Evolutionary conservation across 352 stramenopile species (phyloP), one percentile per base, ranked within the genome.

Genomic region (Globisporangium ultimum): DNA sequence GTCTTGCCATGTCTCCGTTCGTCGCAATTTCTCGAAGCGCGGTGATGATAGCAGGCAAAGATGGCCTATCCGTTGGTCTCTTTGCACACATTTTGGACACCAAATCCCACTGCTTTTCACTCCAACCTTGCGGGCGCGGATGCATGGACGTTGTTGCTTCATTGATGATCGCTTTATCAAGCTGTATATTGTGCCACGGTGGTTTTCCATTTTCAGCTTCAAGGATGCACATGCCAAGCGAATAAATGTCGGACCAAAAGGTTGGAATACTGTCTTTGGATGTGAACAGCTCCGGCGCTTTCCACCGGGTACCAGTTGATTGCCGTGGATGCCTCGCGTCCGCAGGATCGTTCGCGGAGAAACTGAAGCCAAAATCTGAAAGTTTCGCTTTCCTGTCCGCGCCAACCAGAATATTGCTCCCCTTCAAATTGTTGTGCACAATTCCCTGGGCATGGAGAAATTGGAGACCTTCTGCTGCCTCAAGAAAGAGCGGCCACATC

Each of bases 361-460:
- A 58, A 28, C 63, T 74, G 20, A 74, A 43, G 0, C 69, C 69
- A 8, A 58, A 68, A 45, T 70, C 43, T 20, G 55, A 70, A 21
- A 74, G 40, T 48, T 77, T 74, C 2, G 63, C 60, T 20, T 53
- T 51, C 2, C 60, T 48, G 52, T 74, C 69, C 13, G 50, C 51
- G n/a, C 69, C 63, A 4, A 77, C 66, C 7, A 77, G 43, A 4
- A 74, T 58, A 17, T 74, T 74, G 55, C 57, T 71, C 18, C 62
- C 54, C 32, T 77, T 80, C 9, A 80, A 40, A 50, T 80, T 70
- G 36, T 64, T 68, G 22, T 80, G 71, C 22, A 80, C 58, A 22
- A 77, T 68, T 0, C 46, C 49, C 21, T 59, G 58, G 14, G 60
- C 48, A n/a, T 80, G 71, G 3, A 80, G 48, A 21, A 75, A 77